Percentiles rank a stretch among this genome's conserved stretches.
phyloP scores from a whole-genome alignment of 495 filamentous ascomycete genomes.

The Articulospora tetracladia region DNA sequence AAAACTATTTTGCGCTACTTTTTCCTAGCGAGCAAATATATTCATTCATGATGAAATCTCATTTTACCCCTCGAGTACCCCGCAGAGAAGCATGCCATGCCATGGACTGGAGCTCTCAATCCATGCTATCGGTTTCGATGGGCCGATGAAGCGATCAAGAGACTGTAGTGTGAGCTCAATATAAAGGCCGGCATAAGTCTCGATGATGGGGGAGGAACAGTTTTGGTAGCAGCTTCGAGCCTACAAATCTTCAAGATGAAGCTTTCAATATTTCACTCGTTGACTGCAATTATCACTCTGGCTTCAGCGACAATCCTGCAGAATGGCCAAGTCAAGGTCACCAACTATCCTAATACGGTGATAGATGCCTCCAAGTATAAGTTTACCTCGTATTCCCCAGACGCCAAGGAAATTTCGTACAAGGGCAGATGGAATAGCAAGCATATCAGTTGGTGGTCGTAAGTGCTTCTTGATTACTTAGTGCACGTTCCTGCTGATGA shows the following conservation, averaged over 20 bases:
- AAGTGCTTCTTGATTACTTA: slow-evolving; percentile 20
- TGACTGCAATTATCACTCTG: slow-evolving; percentile 4
- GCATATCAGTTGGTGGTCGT: slow-evolving; percentile 63
- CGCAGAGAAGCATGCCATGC: neutral
- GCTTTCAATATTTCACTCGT: slow-evolving; percentile 3
- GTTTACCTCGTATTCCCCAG: slow-evolving; percentile 47
- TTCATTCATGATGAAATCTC: neutral
- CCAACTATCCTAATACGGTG: slow-evolving; percentile 44
- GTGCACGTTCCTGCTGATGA: neutral
- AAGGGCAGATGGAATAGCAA: slow-evolving; percentile 68
- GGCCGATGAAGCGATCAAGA: neutral
- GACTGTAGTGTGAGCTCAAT: neutral
- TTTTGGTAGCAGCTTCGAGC: no score
- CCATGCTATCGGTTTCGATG: neutral
- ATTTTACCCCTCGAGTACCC: neutral
- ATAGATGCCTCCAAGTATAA: slow-evolving; percentile 33
- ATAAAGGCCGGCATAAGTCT: neutral
- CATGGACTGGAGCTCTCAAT: neutral
- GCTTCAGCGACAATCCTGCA: slow-evolving; percentile 50
- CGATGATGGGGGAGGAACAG: no score
- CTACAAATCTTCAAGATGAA: slow-evolving; percentile 14
- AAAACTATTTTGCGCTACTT: neutral
- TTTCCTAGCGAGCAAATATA: neutral
- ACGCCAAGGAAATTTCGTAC: slow-evolving; percentile 60
- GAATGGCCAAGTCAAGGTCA: slow-evolving; percentile 54